Percentiles rank a stretch among this genome's conserved stretches.
Conservation (phyloP, 805 yeast genomes). For the Pichia cabralensis region DNA sequence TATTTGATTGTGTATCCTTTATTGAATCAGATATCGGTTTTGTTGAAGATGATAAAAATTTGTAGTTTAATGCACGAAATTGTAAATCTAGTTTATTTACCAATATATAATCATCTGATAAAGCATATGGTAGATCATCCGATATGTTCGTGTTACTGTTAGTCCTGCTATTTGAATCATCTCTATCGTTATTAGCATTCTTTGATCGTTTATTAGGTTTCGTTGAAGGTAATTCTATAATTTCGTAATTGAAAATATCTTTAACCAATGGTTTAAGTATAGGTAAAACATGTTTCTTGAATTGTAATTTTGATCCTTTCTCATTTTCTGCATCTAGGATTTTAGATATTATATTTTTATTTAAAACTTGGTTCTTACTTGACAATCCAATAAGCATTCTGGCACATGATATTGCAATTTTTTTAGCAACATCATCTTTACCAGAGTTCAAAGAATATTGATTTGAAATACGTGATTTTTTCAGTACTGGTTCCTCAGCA, state of each 20-base stretch:
- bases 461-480: too few relatives aligned
- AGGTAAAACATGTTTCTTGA: constrained; percentile 19
- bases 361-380: constrained; percentile 19
- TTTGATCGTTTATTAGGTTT: not conserved
- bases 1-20: constrained; percentile 4
- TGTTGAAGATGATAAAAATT: constrained; percentile 8
- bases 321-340: constrained; percentile 22
- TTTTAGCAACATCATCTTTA: constrained; percentile 12
- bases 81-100: constrained; percentile 14
- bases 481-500: too few relatives aligned
- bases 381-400: constrained; percentile 22
- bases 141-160: not conserved
- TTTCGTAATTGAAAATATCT: constrained; percentile 17
- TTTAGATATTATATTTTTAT: constrained; percentile 18
- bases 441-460: too few relatives aligned
- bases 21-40: constrained; percentile 4
- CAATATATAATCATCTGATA: constrained; percentile 20
- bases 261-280: constrained; percentile 9
- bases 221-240: constrained; percentile 18
- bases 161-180: not conserved
- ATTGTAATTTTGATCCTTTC: constrained; percentile 19
- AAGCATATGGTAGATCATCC: too few relatives aligned
- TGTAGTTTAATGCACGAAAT: constrained; percentile 17
- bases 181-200: not conserved
- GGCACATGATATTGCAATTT: constrained; percentile 19